Base-by-base conservation (phyloP, 306 rosid genomes). In the Boehmeria nivea region DNA sequence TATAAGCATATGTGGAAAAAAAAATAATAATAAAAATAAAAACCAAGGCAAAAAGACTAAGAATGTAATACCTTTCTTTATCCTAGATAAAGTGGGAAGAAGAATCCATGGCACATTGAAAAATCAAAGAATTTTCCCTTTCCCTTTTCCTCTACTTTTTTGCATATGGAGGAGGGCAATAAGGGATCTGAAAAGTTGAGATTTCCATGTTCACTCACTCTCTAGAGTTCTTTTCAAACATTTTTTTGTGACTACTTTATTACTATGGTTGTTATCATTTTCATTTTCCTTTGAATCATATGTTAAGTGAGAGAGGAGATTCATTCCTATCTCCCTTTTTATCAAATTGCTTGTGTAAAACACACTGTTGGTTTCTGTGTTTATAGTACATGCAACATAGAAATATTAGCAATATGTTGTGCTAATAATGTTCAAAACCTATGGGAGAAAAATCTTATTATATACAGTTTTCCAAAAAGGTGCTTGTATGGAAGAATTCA, bases 11-110 rank as follows among this genome's bases (percentile, higher is more conserved):
- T 34, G 44, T 31, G 42, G 13, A 31, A 34, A 36, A 62, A 54
- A 22, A 22, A 39, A 28, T 24, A 62, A 57, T 47, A 39, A n/a
- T n/a, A n/a, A n/a, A n/a, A n/a, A n/a, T n/a, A n/a, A n/a, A n/a
- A n/a, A n/a, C n/a, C 48, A 57, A 65, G 59, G 26, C 47, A 48
- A 54, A 59, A 70, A 75, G 52, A 80, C 65, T 40, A 60, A 80
- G 97, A 89, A 89, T 86, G 73, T 44, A 66, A 81, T 86, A 51
- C 86, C 81, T 66, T 76, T 78, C 88, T 81, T 73, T 78, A 58
- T 64, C 53, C 24, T 43, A 73, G 72, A 73, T 61, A 83, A 86
- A 81, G 83, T 64, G 60, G 78, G 27, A 34, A 54, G 45, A 54
- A 54, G 87, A 86, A 77, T 83, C 84, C 48, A 52, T 49, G 25